Base-by-base conservation (phyloP, 1,139 yeast genomes). In the Magnusiomyces magnusii region DNA sequence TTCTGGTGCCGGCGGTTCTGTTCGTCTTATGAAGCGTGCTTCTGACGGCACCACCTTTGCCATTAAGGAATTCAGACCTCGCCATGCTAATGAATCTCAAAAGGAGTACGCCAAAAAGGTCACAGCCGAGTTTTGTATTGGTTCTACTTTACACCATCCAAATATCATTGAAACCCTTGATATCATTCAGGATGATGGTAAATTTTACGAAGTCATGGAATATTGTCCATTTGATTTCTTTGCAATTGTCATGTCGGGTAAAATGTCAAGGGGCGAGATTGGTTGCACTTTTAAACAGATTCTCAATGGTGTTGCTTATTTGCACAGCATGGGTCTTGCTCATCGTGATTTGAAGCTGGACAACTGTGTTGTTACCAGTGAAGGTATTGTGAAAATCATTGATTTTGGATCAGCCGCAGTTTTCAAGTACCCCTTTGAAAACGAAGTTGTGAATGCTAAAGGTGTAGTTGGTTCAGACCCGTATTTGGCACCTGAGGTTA, bases 391-490 rank as follows among this genome's bases (percentile, higher is more conserved):
- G 58, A 93, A 93, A 72, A 79, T 93, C 62, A 95, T 93, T 68
- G 99, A 93, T 73, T 93, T 93, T 74, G 99, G 99, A 19, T 86
- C 96, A 59, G 96, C 99, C 0, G 93, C 88, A 21, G 96, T 95
- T 25, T 93, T 91, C 78, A 85, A 84, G 69, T 93, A 92, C 71
- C 98, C 98, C 0, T 88, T 87, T 71, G 95, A 91, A 67, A 84
- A 82, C 57, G 82, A 81, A 56, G 79, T 89, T 56, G 90, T 90
- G 53, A 80, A 82, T 66, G 92, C 97, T 56, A 92, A 87, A 65
- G 99, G 99, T 5, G 86, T 93, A 64, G 97, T 93, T 58, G 99
- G 99, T 3, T 89, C 97, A 10, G 99, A 95, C 73, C 99, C 99
- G 2, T 93, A 93, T 70, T 80, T 93, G 68, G 98, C 99, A 0